Evolutionary conservation across 495 filamentous ascomycete genomes (phyloP).

Genomic region (Pyrenopolyporus hunteri): DNA sequence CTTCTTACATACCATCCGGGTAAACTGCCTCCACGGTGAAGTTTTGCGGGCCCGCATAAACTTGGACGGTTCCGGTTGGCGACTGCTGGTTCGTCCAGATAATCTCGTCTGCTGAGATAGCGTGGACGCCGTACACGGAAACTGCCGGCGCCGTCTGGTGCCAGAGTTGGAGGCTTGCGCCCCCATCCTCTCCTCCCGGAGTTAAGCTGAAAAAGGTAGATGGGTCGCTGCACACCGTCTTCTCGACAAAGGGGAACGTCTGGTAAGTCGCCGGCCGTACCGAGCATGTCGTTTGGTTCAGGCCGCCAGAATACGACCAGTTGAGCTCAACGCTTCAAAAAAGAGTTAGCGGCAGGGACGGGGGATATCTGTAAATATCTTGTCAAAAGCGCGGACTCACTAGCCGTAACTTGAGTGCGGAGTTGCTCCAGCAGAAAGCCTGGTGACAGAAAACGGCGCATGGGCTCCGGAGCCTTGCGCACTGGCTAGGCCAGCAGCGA

Average conservation of each 20-base stretch:
- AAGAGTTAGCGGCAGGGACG: slow-evolving; percentile 9
- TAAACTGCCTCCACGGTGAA: slow-evolving; percentile 30
- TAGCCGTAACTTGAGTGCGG: slow-evolving; percentile 29
- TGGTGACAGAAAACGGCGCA: slow-evolving; percentile 15
- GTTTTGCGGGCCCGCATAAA: slow-evolving; percentile 43
- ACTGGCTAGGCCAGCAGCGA: slow-evolving; percentile 18
- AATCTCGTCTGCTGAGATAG: slow-evolving; percentile 21
- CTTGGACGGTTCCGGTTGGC: slow-evolving; percentile 31
- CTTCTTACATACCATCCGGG: neutral
- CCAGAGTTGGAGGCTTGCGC: slow-evolving; percentile 16
- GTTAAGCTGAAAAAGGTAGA: slow-evolving; percentile 20
- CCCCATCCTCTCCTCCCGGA: slow-evolving; percentile 9
- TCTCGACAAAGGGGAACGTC: slow-evolving; percentile 15
- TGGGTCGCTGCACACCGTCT: slow-evolving; percentile 27
- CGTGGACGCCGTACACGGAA: slow-evolving; percentile 3
- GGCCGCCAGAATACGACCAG: slow-evolving; percentile 11
- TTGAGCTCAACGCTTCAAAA: slow-evolving; percentile 14
- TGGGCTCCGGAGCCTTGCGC: slow-evolving; percentile 1
- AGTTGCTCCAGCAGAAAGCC: slow-evolving; percentile 27
- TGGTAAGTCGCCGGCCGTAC: slow-evolving; percentile 9
- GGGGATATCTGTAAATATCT: neutral
- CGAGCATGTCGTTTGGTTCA: slow-evolving; percentile 10
- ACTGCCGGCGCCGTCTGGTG: neutral
- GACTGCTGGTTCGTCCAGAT: slow-evolving; percentile 17
- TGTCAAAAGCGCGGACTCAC: slow-evolving; percentile 14